Evolutionary conservation across 805 yeast species (phyloP).

Genomic region (Metschnikowia arizonensis): DNA sequence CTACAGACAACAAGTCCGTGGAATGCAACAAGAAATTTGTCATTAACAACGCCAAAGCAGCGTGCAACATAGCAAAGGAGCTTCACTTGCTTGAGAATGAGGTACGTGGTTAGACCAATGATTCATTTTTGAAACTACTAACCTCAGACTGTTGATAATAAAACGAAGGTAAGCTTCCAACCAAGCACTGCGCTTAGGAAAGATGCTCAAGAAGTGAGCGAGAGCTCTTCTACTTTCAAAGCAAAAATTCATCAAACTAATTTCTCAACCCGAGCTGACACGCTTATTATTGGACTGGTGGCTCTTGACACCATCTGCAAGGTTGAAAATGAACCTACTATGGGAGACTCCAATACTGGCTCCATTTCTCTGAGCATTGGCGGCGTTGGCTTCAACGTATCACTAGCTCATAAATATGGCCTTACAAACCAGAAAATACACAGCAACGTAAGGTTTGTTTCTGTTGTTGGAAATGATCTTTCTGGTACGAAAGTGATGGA

Average conservation of each 20-base stretch:
- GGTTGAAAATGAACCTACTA: conserved; percentile 23
- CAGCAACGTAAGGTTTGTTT: conserved; percentile 41
- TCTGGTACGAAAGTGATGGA: conserved; percentile 43
- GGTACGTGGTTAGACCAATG: neutral
- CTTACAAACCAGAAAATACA: conserved; percentile 8
- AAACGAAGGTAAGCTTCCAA: neutral
- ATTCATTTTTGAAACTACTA: neutral
- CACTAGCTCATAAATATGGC: conserved; percentile 51
- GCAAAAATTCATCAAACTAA: neutral
- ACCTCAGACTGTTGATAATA: neutral
- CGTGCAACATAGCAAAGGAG: conserved; percentile 60
- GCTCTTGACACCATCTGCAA: conserved; percentile 70
- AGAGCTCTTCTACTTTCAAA: neutral
- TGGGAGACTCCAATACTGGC: conserved; percentile 75
- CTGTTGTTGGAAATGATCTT: conserved; percentile 58
- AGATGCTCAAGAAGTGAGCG: neutral
- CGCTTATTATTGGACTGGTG: conserved; percentile 65
- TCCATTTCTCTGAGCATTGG: conserved; percentile 55
- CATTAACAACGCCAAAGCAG: conserved; percentile 67
- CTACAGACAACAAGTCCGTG: conserved; percentile 69
- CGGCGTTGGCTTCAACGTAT: conserved; percentile 82
- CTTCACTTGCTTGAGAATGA: conserved; percentile 21
- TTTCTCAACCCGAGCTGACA: conserved; percentile 15
- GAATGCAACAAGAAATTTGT: conserved; percentile 72
- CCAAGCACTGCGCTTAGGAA: conserved; percentile 1